Evolutionary conservation across 495 filamentous ascomycete genomes (phyloP).

Genomic region (Eremomyces bilateralis): DNA sequence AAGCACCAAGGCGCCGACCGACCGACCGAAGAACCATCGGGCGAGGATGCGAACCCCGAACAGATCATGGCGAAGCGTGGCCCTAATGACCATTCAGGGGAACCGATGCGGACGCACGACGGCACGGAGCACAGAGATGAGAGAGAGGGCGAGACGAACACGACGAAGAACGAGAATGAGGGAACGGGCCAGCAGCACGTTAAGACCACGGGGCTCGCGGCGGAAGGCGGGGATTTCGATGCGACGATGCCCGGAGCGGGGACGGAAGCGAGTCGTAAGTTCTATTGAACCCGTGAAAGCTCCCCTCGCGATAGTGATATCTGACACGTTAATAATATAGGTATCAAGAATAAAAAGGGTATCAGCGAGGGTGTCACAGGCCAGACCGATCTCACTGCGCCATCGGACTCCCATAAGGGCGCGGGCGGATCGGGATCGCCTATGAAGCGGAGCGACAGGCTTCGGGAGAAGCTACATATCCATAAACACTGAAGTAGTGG

Average conservation of each 20-base stretch:
- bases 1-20: constrained; percentile 21
- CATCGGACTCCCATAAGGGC: too few relatives aligned
- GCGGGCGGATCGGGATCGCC: too few relatives aligned
- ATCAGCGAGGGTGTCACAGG: too few relatives aligned
- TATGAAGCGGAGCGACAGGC: too few relatives aligned
- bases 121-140: constrained; percentile 14
- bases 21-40: constrained; percentile 13
- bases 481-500: too few relatives aligned
- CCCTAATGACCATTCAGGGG: constrained; percentile 12
- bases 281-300: too few relatives aligned
- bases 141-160: constrained; percentile 24
- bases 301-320: too few relatives aligned
- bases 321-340: too few relatives aligned
- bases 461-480: too few relatives aligned
- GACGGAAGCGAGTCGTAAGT: constrained; percentile 41
- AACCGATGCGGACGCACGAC: constrained; percentile 11
- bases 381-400: too few relatives aligned
- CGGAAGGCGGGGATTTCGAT: constrained; percentile 38
- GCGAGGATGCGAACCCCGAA: constrained; percentile 8
- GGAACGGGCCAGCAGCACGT: constrained; percentile 33
- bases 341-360: too few relatives aligned
- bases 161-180: constrained; percentile 27
- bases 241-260: constrained; percentile 37
- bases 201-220: constrained; percentile 28
- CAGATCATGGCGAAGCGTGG: constrained; percentile 6